Evolutionary conservation across 2,329 filamentous ascomycete genomes (phyloP).

Genomic region (Lachnellula occidentalis): DNA sequence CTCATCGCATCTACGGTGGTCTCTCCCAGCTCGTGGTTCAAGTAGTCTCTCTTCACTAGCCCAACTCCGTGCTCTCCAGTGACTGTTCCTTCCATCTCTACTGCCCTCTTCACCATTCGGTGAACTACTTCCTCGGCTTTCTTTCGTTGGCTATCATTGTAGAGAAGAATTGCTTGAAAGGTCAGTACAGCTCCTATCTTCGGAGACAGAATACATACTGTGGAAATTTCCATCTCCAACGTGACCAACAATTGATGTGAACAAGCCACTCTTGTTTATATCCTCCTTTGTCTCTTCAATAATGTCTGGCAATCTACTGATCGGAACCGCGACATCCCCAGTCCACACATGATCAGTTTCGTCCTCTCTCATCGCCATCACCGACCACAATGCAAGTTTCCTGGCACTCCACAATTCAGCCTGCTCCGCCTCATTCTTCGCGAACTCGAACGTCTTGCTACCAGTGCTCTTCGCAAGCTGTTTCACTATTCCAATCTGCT

Average conservation of each 20-base stretch:
- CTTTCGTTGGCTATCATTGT: conserved; percentile 60
- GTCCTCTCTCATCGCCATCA: conserved; percentile 58
- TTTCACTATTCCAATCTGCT: conserved; percentile 67
- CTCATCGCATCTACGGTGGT: conserved; percentile 77
- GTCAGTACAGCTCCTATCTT: conserved; percentile 6
- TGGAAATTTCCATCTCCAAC: conserved; percentile 79
- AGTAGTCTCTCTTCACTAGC: conserved; percentile 77
- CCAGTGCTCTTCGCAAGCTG: conserved; percentile 55
- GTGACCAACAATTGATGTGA: conserved; percentile 63
- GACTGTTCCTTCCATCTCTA: conserved; percentile 80
- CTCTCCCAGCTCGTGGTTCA: conserved; percentile 70
- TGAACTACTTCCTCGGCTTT: conserved; percentile 69
- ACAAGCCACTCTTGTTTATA: conserved; percentile 50
- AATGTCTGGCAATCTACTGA: conserved; percentile 66
- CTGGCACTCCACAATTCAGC: conserved; percentile 76
- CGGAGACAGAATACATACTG: conserved; percentile 29
- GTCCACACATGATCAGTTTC: conserved; percentile 74
- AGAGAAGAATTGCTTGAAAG: conserved; percentile 46
- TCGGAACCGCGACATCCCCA: conserved; percentile 79
- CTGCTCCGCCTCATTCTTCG: conserved; percentile 62
- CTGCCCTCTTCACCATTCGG: conserved; percentile 78
- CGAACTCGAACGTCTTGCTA: conserved; percentile 72
- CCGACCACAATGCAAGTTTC: conserved; percentile 80
- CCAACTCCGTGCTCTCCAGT: conserved; percentile 83
- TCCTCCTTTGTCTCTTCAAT: conserved; percentile 71